These are phyloP conservation scores for Globisporangium megalacanthum DNA, from an alignment of 352 stramenopile genomes.

Conservation along the genomic window DNA sequence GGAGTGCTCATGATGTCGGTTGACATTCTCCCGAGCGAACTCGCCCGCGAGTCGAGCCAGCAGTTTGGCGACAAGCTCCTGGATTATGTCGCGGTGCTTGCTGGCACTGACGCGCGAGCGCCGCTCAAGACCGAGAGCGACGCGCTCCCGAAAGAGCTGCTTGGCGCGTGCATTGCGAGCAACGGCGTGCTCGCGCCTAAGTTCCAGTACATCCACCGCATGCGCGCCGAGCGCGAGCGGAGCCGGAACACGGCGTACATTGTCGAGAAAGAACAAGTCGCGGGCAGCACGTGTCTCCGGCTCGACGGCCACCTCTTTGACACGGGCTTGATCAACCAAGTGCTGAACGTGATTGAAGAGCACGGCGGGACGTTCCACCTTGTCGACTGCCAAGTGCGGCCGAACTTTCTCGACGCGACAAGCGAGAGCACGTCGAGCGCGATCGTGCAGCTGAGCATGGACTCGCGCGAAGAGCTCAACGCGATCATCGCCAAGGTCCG, in stretches of 20 bases:
- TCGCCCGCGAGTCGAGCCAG: constrained; percentile 91
- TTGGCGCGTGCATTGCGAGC: constrained; percentile 88
- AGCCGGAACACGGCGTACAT: constrained; percentile 62
- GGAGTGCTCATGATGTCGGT: constrained; percentile 93
- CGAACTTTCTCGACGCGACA: constrained; percentile 49
- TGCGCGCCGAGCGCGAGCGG: constrained; percentile 81
- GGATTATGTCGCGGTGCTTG: constrained; percentile 69
- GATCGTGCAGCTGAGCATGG: constrained; percentile 83
- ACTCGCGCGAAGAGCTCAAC: constrained; percentile 66
- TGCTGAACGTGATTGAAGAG: constrained; percentile 92
- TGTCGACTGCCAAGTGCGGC: constrained; percentile 86
- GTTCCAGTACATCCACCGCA: constrained; percentile 91
- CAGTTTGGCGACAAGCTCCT: constrained; percentile 94
- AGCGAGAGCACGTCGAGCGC: constrained; percentile 54
- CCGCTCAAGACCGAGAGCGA: constrained; percentile 37
- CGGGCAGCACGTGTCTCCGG: constrained; percentile 71
- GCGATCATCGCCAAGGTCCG: constrained; percentile 84
- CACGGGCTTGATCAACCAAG: constrained; percentile 94
- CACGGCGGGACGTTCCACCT: constrained; percentile 88
- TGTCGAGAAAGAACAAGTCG: constrained; percentile 63
- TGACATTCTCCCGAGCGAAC: constrained; percentile 94
- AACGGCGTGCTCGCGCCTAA: constrained; percentile 82
- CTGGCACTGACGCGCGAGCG: constrained; percentile 46
- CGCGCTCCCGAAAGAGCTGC: constrained; percentile 67
- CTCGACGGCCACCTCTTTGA: constrained; percentile 95